Evolutionary conservation across 306 rosid species (phyloP).

Genomic region (Vigna mungo): DNA sequence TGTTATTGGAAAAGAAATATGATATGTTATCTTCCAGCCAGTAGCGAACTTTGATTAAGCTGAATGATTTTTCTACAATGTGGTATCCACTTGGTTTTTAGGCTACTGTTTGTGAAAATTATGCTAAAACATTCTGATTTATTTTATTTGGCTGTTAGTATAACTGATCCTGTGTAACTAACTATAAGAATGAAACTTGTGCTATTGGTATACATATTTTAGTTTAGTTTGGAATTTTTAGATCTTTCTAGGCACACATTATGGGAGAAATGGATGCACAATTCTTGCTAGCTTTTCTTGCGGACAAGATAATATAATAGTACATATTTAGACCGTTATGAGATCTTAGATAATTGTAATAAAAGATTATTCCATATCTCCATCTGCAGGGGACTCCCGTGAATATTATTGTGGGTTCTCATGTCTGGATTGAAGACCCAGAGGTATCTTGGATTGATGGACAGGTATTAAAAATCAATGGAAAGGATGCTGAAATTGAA

Average conservation of each 20-base stretch:
- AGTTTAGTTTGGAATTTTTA: slow-evolving; percentile 29
- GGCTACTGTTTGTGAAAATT: slow-evolving; percentile 11
- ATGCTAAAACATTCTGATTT: slow-evolving; percentile 16
- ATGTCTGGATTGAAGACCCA: slow-evolving; percentile 94
- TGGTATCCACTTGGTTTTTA: slow-evolving; percentile 24
- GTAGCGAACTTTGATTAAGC: slow-evolving; percentile 26
- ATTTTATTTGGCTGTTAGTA: slow-evolving; percentile 16
- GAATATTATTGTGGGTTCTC: slow-evolving; percentile 93
- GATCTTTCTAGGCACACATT: slow-evolving; percentile 23
- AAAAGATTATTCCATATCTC: slow-evolving; percentile 37
- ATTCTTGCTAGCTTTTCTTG: slow-evolving; percentile 27
- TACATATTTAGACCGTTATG: slow-evolving; percentile 17
- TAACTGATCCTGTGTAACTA: slow-evolving; percentile 25
- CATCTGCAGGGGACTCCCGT: slow-evolving; percentile 85
- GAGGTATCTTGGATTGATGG: slow-evolving; percentile 87
- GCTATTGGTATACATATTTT: not conserved
- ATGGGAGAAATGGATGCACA: slow-evolving; percentile 1
- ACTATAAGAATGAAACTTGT: slow-evolving; percentile 23
- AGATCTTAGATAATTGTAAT: slow-evolving; percentile 22
- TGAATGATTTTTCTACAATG: slow-evolving; percentile 4
- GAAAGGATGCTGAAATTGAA: slow-evolving; percentile 79
- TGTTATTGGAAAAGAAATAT: slow-evolving; percentile 18
- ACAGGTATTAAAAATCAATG: slow-evolving; percentile 77
- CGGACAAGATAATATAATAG: slow-evolving; percentile 28
- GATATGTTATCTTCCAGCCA: not conserved